A percentile compares a stretch with the other conserved stretches of the same genome.
Conservation (phyloP, 2,329 filamentous ascomycete genomes). For the Phyllosticta citrichinensis region DNA sequence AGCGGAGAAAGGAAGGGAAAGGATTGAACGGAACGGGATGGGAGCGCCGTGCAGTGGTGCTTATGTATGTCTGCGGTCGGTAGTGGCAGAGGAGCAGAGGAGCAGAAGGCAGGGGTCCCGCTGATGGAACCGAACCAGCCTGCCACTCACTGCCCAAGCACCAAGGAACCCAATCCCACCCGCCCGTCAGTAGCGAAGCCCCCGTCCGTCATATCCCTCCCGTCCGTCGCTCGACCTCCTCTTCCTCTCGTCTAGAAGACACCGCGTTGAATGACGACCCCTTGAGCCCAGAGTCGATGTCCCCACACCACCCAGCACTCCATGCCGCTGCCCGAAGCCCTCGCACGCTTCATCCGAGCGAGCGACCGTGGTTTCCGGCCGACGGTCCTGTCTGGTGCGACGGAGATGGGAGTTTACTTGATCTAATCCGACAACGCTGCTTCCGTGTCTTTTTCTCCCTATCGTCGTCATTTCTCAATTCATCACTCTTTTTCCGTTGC, state of each 20-base stretch:
- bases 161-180: too few relatives aligned
- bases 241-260: not conserved
- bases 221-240: not conserved
- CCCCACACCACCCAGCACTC: not conserved
- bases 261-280: slow-evolving; percentile 4
- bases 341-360: not conserved
- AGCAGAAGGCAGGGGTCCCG: too few relatives aligned
- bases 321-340: not conserved
- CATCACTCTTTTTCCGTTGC: not conserved
- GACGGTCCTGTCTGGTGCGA: not conserved
- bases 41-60: too few relatives aligned
- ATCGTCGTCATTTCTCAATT: not conserved
- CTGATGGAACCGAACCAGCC: too few relatives aligned
- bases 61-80: too few relatives aligned
- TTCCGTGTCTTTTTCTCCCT: not conserved
- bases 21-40: too few relatives aligned
- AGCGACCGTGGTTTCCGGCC: not conserved
- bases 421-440: slow-evolving; percentile 48
- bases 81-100: too few relatives aligned
- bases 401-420: slow-evolving; percentile 37
- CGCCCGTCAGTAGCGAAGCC: too few relatives aligned
- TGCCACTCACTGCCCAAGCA: too few relatives aligned
- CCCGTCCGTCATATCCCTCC: not conserved
- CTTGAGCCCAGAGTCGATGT: slow-evolving; percentile 3
- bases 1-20: too few relatives aligned